Evolutionary conservation across 108 stramenopile species (phyloP).

Genomic region (Skeletonema marinoi): DNA sequence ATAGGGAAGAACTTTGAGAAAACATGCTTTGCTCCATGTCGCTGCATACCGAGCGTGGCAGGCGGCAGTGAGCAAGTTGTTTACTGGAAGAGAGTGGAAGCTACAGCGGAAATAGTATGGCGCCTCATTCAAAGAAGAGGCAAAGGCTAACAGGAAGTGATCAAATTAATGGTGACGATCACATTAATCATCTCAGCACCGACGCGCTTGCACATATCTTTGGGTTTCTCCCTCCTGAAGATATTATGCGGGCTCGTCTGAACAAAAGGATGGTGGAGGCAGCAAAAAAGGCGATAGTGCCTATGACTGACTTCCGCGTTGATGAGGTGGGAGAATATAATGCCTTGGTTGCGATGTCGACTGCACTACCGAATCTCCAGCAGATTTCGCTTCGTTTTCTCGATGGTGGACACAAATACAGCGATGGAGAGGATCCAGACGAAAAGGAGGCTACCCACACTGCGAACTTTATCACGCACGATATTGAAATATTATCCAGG

Average conservation of each 20-base stretch:
- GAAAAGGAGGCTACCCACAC: neutral
- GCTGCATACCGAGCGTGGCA: no score
- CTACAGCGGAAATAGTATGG: no score
- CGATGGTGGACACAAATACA: neutral
- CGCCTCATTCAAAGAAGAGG: no score
- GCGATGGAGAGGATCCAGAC: neutral
- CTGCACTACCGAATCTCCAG: neutral
- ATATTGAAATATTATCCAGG: neutral
- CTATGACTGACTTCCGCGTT: neutral
- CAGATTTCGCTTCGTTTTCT: neutral
- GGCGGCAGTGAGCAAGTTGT: no score
- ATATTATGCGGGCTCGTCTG: constrained; percentile 1
- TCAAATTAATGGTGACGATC: no score
- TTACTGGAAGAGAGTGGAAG: no score
- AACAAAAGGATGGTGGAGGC: neutral
- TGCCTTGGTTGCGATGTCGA: neutral
- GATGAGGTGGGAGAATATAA: neutral
- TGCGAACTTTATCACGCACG: neutral
- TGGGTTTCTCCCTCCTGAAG: no score
- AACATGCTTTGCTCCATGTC: no score
- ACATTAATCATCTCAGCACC: no score
- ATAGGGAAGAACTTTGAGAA: no score
- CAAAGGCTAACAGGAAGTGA: no score
- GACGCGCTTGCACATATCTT: no score
- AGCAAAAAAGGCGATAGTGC: neutral